Evolutionary conservation across 169 alveolate species (phyloP).

Genomic region (Plasmodium coatneyi): DNA sequence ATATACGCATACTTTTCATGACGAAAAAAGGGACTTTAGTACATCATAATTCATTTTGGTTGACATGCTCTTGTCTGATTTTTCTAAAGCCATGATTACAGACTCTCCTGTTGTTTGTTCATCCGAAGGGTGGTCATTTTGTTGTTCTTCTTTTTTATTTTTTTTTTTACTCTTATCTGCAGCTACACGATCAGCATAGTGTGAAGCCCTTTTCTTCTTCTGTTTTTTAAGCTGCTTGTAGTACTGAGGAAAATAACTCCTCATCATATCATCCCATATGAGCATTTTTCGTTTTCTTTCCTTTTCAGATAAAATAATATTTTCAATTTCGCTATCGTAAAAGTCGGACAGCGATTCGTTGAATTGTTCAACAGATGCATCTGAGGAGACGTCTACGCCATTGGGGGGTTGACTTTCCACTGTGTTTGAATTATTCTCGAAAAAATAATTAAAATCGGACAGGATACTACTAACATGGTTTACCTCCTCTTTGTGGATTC

Average conservation of each 20-base stretch:
- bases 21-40: slow-evolving; percentile 56
- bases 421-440: slow-evolving; percentile 38
- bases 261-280: slow-evolving; percentile 91
- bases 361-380: background rate
- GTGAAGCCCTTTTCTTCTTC: slow-evolving; percentile 70
- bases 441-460: slow-evolving; percentile 53
- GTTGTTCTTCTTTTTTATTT: slow-evolving; percentile 33
- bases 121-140: slow-evolving; percentile 68
- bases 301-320: slow-evolving; percentile 84
- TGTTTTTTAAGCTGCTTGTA: slow-evolving; percentile 82
- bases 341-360: slow-evolving; percentile 76
- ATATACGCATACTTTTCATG: background rate
- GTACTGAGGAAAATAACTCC: slow-evolving; percentile 84
- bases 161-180: slow-evolving; percentile 76
- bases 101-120: slow-evolving; percentile 66
- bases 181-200: slow-evolving; percentile 71
- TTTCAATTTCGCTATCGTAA: slow-evolving; percentile 81
- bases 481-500: background rate
- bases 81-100: slow-evolving; percentile 50
- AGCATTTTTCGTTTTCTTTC: slow-evolving; percentile 85
- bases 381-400: background rate
- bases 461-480: slow-evolving; percentile 13
- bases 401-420: slow-evolving; percentile 17
- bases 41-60: slow-evolving; percentile 60
- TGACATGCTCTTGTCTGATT: slow-evolving; percentile 46